Percentiles rank a stretch among this genome's conserved stretches.
These are phyloP conservation scores for Leccinum subatratum DNA, from an alignment of 1,284 basidiomycete genomes.

Conservation along the genomic window DNA sequence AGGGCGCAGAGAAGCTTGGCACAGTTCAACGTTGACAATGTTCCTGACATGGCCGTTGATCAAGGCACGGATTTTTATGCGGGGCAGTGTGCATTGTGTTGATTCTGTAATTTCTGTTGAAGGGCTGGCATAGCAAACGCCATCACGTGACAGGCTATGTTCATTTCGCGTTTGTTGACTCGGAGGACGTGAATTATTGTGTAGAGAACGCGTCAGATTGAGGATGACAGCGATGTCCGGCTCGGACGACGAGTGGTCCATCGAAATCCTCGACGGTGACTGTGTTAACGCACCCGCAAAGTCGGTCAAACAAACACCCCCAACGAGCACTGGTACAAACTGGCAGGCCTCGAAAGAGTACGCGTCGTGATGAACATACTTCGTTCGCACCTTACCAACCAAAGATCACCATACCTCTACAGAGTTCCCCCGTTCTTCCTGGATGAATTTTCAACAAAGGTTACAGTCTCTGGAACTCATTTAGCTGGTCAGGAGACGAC, in stretches of 20 bases:
- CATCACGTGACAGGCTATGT: slow-evolving; percentile 14
- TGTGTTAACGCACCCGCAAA: slow-evolving; percentile 14
- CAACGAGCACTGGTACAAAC: slow-evolving; percentile 2
- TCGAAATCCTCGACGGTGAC: slow-evolving; percentile 31
- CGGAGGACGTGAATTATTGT: background rate
- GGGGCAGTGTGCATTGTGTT: no score
- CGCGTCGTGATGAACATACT: slow-evolving; percentile 15
- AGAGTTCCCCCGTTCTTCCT: slow-evolving; percentile 20
- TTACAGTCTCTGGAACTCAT: background rate
- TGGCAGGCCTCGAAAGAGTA: slow-evolving; percentile 12
- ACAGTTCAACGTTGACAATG: no score
- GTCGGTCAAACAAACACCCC: slow-evolving; percentile 24
- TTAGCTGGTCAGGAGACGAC: background rate
- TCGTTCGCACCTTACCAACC: slow-evolving; percentile 17
- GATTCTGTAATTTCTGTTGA: no score
- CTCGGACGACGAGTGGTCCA: slow-evolving; percentile 28
- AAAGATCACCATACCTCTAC: background rate
- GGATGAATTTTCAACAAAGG: slow-evolving; percentile 17
- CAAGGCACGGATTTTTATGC: no score
- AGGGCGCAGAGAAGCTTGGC: no score
- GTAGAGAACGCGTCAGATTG: slow-evolving; percentile 17
- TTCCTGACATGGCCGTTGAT: no score
- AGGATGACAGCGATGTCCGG: slow-evolving; percentile 11
- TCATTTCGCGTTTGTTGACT: slow-evolving; percentile 7
- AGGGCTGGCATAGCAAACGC: slow-evolving; percentile 3